Evolutionary conservation across 225 moss, liverwort and hornwort genomes (phyloP), one percentile per base, ranked within the genome.

Genomic region (Climacium dendroides): DNA sequence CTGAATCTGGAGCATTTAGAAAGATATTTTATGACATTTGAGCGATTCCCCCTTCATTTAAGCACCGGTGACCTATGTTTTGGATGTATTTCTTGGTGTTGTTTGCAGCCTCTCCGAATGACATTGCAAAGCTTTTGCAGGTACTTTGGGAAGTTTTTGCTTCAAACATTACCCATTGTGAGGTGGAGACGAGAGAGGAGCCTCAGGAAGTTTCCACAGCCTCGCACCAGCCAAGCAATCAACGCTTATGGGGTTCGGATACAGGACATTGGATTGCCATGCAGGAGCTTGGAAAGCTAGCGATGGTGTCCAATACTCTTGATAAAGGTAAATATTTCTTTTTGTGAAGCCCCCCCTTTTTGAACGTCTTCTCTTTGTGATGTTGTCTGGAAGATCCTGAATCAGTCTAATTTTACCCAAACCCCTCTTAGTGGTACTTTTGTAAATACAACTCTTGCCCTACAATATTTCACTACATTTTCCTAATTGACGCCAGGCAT

Each of bases 211-310:
- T 91, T 82, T 95, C 96, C 55, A 80, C 91, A 84, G 85, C 90
- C 83, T 89, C 90, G 79, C 88, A 71, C 54, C 89, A 91, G 58
- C 59, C 88, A 81, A 90, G 89, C 70, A 88, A 91, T 70, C 89
- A 85, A 71, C 90, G 86, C 77, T 32, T 87, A 11, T 95, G 95
- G 94, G 95, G 92, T 90, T 95, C 94, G 75, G 95, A 96, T 82
- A 45, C 91, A 61, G 96, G 97, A 58, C 98, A 98, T 88, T 96
- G 98, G 97, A 94, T 95, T 89, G 96, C 96, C 47, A 92, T 98
- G 61, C 87, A 86, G 79, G 95, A 98, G 92, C 94, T 98, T 85
- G 98, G 96, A 81, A 97, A 97, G 85, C 85, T 98, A 86, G 95
- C 97, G 9, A 93, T 97, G 97, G 92, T 98, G 71, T 92, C 95